phyloP scores from a whole-genome alignment of 1,284 basidiomycete species.

The Ganoderma boninense region DNA sequence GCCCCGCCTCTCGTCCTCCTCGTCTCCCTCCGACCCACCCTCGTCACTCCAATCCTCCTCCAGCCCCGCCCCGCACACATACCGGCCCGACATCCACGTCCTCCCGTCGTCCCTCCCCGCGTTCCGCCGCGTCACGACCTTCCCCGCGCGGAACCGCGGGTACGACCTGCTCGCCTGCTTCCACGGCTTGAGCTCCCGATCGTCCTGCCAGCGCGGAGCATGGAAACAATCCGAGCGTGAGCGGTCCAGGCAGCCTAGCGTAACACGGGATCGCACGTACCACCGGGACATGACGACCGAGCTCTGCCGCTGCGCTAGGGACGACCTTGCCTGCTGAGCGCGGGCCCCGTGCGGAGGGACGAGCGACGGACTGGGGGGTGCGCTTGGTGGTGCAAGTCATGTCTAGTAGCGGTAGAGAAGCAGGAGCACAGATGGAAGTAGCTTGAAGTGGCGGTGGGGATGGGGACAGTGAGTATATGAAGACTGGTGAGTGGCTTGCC shows the following conservation, averaged over 20 bases:
- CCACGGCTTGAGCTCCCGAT: constrained; percentile 20
- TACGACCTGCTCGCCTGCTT: constrained; percentile 13
- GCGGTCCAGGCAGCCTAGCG: background rate
- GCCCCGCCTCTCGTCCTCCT: background rate
- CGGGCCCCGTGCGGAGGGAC: constrained; percentile 15
- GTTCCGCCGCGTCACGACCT: constrained; percentile 7
- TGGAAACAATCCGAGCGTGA: background rate
- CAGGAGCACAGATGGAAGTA: no score
- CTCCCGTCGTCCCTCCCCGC: constrained; percentile 20
- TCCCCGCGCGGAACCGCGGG: background rate
- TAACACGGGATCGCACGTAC: constrained; percentile 13
- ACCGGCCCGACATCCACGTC: constrained; percentile 21
- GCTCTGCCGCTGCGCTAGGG: constrained; percentile 12
- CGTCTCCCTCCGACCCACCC: background rate
- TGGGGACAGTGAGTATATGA: no score
- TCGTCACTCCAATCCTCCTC: constrained; percentile 2
- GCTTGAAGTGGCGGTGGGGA: no score
- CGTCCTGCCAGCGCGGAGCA: background rate
- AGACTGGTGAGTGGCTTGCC: background rate
- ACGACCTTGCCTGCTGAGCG: constrained; percentile 15
- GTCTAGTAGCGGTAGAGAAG: no score
- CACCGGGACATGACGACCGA: constrained; percentile 16
- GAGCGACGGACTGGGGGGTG: constrained; percentile 14
- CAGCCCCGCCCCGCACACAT: constrained; percentile 13
- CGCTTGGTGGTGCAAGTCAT: constrained; percentile 22